These are phyloP conservation scores for Cercospora citrullina DNA, from an alignment of 2,329 filamentous ascomycete genomes.

Conservation along the genomic window DNA sequence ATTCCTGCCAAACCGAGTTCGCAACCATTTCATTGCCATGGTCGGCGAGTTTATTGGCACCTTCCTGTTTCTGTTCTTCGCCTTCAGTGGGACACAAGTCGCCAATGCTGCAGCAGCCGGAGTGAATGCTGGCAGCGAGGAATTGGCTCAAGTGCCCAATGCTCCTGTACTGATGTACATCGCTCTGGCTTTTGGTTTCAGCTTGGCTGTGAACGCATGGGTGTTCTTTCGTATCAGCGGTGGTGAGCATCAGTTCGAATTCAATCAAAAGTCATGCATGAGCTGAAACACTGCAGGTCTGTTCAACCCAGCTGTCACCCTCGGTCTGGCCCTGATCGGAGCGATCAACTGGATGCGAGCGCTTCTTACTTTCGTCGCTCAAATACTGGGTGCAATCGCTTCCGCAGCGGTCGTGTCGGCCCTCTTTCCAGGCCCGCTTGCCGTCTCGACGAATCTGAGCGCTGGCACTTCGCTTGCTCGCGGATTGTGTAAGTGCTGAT, in stretches of 20 bases:
- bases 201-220: constrained; percentile 48
- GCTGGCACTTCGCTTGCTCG: constrained; percentile 45
- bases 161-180: constrained; percentile 43
- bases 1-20: constrained; percentile 47
- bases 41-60: constrained; percentile 49
- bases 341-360: constrained; percentile 50
- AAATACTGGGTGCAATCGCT: constrained; percentile 49
- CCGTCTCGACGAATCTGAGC: constrained; percentile 49
- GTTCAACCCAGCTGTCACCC: constrained; percentile 46
- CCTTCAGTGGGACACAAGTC: constrained; percentile 43
- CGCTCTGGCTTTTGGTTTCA: constrained; percentile 45
- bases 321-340: constrained; percentile 52
- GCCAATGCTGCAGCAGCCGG: constrained; percentile 41
- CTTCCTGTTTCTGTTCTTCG: constrained; percentile 48
- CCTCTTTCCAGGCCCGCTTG: constrained; percentile 49
- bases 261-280: neutral
- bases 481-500: constrained; percentile 41
- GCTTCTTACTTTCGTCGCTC: constrained; percentile 46
- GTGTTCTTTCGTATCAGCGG: constrained; percentile 49
- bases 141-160: constrained; percentile 37
- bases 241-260: constrained; percentile 26
- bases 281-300: constrained; percentile 30
- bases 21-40: constrained; percentile 50
- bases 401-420: constrained; percentile 48
- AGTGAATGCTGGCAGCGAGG: neutral